Base-by-base conservation (phyloP, 768 basidiomycete species). In the Lentinula detonsa region DNA sequence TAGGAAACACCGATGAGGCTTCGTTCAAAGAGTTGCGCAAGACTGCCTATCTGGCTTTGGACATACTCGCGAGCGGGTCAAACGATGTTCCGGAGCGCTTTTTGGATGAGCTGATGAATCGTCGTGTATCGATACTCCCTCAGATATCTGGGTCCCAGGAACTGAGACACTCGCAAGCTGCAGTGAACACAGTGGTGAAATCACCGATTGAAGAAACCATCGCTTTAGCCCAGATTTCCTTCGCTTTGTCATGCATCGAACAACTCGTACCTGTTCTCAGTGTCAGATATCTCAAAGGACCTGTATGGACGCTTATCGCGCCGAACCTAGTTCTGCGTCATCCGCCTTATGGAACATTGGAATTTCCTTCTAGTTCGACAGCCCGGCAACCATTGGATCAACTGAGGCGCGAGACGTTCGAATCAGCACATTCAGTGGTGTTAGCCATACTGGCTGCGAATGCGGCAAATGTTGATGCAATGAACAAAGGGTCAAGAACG, bases 341-440 rank as follows among this genome's bases (percentile, higher is more conserved):
- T 45, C 15, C 46, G 50, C 52, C 56, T 50, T 39, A 42, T 23
- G 49, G 31, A 33, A 50, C 11, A 11, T 13, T 7, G 6, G n/a
- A 48, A 34, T 34, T 35, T 4, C 8, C 31, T 4, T 35, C 46
- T 33, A 33, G 11, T 52, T 43, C 51, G 61, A 45, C 65, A 92
- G 91, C 81, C 88, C 68, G 76, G 93, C 33, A 78, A 75, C 7
- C 11, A 34, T 13, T 31, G 57, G 80, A 86, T 60, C 65, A 84
- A 1, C 60, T 59, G 13, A 77, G 90, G 64, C 84, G 88, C 37
- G 89, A 93, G 64, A 85, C 85, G n/a, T 95, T 85, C 66, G 93
- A 95, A 70, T 88, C 91, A 0, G 85, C 92, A 1, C 93, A 95
- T 69, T 94, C 93, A 8, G 90, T 91, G 31, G 74, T 95, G 39